Conservation (phyloP, 306 rosid species). For the Inga laurina region DNA sequence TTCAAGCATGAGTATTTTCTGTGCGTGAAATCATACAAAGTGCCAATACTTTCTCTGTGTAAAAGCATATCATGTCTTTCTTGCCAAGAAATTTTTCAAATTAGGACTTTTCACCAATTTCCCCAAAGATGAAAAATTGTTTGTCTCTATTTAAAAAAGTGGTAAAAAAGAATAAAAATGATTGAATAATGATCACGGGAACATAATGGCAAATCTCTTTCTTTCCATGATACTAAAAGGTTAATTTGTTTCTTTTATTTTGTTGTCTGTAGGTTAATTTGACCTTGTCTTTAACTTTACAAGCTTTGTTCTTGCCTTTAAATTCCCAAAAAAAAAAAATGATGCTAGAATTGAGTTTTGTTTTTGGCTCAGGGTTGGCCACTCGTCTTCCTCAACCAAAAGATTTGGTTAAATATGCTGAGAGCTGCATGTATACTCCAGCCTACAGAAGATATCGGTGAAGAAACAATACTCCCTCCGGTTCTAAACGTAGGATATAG, state of each 20-base stretch:
- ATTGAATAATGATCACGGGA: background rate
- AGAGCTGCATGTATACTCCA: conserved; percentile 98
- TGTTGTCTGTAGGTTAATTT: background rate
- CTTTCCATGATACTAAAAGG: background rate
- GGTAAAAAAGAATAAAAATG: too few relatives aligned
- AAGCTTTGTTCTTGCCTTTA: background rate
- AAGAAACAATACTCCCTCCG: conserved; percentile 28
- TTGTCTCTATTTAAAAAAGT: too few relatives aligned
- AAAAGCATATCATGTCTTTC: too few relatives aligned
- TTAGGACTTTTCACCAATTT: too few relatives aligned
- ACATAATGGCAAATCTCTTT: background rate
- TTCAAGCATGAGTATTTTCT: too few relatives aligned
- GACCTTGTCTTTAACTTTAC: background rate
- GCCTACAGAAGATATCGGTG: conserved; percentile 81
- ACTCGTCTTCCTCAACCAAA: conserved; percentile 88
- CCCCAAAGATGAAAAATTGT: too few relatives aligned
- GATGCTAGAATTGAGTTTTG: background rate
- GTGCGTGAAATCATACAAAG: too few relatives aligned
- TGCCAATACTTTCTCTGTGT: too few relatives aligned
- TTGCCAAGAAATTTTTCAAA: too few relatives aligned
- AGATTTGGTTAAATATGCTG: conserved; percentile 84
- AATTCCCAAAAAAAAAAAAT: background rate
- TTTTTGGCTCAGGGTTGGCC: conserved; percentile 72
- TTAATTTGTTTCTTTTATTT: background rate
- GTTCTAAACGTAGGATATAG: too few relatives aligned